phyloP scores from a whole-genome alignment of 306 rosid species.

The Cyamopsis tetragonoloba region DNA sequence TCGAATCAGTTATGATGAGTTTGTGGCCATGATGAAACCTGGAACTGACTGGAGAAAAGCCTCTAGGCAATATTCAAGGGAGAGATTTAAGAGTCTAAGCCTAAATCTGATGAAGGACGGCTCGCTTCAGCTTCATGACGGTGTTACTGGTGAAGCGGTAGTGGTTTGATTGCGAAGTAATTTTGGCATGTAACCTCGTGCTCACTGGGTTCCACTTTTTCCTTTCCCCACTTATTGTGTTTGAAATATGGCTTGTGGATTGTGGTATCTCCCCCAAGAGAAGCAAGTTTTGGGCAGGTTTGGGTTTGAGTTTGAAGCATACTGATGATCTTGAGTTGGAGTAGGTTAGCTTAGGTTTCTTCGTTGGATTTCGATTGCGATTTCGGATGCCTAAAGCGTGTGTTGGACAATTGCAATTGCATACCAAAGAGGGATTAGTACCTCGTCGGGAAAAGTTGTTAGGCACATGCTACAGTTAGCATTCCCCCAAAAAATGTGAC shows the following conservation, averaged over 20 bases:
- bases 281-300: conserved; percentile 29
- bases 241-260: conserved; percentile 26
- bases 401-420: conserved; percentile 24
- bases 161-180: conserved; percentile 53
- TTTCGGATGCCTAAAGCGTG: conserved; percentile 24
- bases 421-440: conserved; percentile 27
- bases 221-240: conserved; percentile 26
- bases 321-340: conserved; percentile 9
- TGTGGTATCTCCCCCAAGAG: conserved; percentile 20
- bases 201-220: conserved; percentile 18
- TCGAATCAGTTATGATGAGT: conserved; percentile 77
- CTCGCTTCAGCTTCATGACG: conserved; percentile 85
- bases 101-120: conserved; percentile 90
- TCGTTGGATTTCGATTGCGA: conserved; percentile 14
- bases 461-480: conserved; percentile 7
- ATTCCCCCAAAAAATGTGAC: conserved; percentile 24
- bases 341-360: conserved; percentile 22
- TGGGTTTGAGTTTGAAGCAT: conserved; percentile 6
- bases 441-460: conserved; percentile 16
- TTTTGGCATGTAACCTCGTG: conserved; percentile 19
- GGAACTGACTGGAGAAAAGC: conserved; percentile 99
- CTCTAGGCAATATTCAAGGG: conserved; percentile 91
- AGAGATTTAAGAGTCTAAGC: conserved; percentile 91
- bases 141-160: conserved; percentile 63
- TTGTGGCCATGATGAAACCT: conserved; percentile 93